phyloP scores from a whole-genome alignment of 1,284 basidiomycete genomes.

The Sporisorium iseilematis-ciliati region DNA sequence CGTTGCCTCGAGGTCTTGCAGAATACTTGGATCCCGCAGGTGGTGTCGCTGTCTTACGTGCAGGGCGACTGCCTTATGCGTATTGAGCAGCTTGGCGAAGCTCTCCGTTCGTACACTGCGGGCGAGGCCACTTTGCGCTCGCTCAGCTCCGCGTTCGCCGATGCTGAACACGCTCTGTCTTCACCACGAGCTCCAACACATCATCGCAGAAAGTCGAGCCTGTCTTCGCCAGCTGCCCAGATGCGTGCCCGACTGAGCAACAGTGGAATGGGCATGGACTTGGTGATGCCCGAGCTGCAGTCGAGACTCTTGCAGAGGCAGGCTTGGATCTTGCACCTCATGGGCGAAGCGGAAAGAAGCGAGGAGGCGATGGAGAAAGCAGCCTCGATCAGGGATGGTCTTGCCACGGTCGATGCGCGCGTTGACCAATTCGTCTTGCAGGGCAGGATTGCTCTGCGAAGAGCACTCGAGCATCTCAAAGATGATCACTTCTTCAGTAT shows the following conservation, averaged over 20 bases:
- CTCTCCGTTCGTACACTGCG: constrained; percentile 36
- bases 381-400: constrained; percentile 30
- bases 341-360: constrained; percentile 32
- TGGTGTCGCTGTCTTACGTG: constrained; percentile 41
- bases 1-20: constrained; percentile 46
- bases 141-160: constrained; percentile 38
- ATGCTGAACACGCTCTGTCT: constrained; percentile 34
- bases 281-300: constrained; percentile 52
- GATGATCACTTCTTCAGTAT: constrained; percentile 59
- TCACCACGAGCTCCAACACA: constrained; percentile 22
- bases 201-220: constrained; percentile 28
- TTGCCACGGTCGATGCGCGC: constrained; percentile 20
- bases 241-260: constrained; percentile 21
- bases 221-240: constrained; percentile 17
- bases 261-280: constrained; percentile 19
- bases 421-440: constrained; percentile 46
- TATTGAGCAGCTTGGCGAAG: constrained; percentile 44
- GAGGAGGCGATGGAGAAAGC: constrained; percentile 49
- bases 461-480: constrained; percentile 49
- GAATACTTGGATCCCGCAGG: constrained; percentile 49
- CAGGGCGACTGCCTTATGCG: constrained; percentile 54
- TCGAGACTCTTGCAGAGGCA: constrained; percentile 52
- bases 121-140: constrained; percentile 49
- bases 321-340: constrained; percentile 53
- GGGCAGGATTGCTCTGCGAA: constrained; percentile 48